Percentiles rank a stretch among this genome's conserved stretches.
Conservation (phyloP, 2,329 filamentous ascomycete species). For the Davidsoniella australis region DNA sequence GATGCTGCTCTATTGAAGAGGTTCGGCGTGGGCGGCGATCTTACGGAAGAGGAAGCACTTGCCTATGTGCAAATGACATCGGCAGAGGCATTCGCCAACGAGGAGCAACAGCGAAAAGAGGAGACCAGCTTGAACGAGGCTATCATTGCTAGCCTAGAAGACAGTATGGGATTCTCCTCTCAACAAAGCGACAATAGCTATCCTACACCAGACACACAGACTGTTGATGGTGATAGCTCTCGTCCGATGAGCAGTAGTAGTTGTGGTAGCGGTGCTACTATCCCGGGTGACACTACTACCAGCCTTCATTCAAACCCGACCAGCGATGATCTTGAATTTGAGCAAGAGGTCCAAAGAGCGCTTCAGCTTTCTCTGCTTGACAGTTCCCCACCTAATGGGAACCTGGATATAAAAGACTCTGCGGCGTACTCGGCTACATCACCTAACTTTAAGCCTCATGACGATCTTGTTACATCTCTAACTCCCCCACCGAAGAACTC, state of each 20-base stretch:
- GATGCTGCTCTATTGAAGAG: slow-evolving; percentile 54
- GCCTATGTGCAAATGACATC: slow-evolving; percentile 51
- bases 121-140: no score
- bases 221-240: no score
- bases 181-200: no score
- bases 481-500: slow-evolving; percentile 5
- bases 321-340: slow-evolving; percentile 27
- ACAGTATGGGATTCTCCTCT: no score
- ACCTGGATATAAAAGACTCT: no score
- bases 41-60: slow-evolving; percentile 49
- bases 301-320: not conserved
- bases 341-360: slow-evolving; percentile 44
- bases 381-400: no score
- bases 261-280: not conserved
- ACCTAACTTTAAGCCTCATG: no score
- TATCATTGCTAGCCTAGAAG: not conserved
- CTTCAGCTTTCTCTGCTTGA: slow-evolving; percentile 45
- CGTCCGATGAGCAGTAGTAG: not conserved
- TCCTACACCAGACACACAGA: no score
- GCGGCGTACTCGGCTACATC: no score
- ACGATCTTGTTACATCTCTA: not conserved
- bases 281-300: not conserved
- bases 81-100: slow-evolving; percentile 38
- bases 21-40: slow-evolving; percentile 62
- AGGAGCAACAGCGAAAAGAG: slow-evolving; percentile 33